Percentiles rank a stretch among this genome's conserved stretches.
phyloP scores from a whole-genome alignment of 306 rosid genomes.

The Oemleria cerasiformis region DNA sequence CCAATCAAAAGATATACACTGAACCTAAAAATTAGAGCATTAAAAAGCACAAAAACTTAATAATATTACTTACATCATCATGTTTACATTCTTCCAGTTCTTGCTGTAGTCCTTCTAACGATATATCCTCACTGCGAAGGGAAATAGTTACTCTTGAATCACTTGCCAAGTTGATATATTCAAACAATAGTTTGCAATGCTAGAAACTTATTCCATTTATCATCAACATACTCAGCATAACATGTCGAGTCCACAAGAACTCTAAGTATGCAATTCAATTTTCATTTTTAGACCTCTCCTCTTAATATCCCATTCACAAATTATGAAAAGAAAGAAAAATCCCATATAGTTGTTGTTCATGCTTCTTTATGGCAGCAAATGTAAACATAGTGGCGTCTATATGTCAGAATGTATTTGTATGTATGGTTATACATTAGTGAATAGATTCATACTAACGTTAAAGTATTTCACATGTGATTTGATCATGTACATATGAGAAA shows the following conservation, averaged over 20 bases:
- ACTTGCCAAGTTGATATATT: background rate
- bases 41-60: constrained; percentile 3
- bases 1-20: background rate
- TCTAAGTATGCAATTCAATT: background rate
- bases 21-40: background rate
- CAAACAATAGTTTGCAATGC: background rate
- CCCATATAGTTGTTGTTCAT: background rate
- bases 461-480: background rate
- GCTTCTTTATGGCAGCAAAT: background rate
- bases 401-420: background rate
- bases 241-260: background rate
- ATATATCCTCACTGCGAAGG: constrained; percentile 60
- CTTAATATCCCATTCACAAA: background rate
- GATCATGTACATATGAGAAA: background rate
- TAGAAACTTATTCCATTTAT: background rate
- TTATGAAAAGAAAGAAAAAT: background rate
- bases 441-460: background rate
- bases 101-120: constrained; percentile 87
- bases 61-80: constrained; percentile 56
- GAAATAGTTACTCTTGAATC: constrained; percentile 5
- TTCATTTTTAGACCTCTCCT: background rate
- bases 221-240: background rate
- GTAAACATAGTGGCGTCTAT: background rate
- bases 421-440: background rate
- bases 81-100: constrained; percentile 89